Percentiles rank a stretch among this genome's conserved stretches.
phyloP scores from a whole-genome alignment of 768 basidiomycete genomes.

The Fibroporia radiculosa region DNA sequence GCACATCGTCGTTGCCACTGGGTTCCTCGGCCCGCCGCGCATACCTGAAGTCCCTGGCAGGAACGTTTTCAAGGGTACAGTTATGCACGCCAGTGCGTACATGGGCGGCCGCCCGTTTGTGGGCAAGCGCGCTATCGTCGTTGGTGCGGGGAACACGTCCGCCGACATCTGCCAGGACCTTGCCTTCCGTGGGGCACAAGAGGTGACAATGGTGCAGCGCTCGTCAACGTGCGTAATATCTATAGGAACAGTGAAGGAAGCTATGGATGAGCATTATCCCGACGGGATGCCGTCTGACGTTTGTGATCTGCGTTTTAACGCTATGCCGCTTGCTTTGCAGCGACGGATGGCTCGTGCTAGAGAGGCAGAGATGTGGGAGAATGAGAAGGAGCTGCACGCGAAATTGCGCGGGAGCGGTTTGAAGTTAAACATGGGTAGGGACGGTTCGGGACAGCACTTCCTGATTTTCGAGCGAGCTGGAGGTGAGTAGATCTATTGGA shows the following conservation, averaged over 20 bases:
- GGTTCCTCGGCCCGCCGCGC: slow-evolving; percentile 27
- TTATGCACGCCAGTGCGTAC: slow-evolving; percentile 27
- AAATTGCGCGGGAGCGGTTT: slow-evolving; percentile 30
- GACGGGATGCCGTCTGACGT: slow-evolving; percentile 18
- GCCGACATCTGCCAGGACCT: slow-evolving; percentile 36
- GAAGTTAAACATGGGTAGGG: slow-evolving; percentile 27
- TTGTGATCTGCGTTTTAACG: slow-evolving; percentile 15
- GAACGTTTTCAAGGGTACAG: slow-evolving; percentile 24
- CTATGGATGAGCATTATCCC: slow-evolving; percentile 7
- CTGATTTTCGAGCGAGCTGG: slow-evolving; percentile 24
- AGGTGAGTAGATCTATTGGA: slow-evolving; percentile 19
- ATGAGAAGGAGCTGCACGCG: slow-evolving; percentile 28
- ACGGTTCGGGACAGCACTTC: slow-evolving; percentile 25
- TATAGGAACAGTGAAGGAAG: neutral
- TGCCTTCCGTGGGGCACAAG: slow-evolving; percentile 22
- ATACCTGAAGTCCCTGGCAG: slow-evolving; percentile 22
- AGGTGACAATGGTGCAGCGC: slow-evolving; percentile 37
- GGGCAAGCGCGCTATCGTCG: slow-evolving; percentile 31
- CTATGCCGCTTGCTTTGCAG: slow-evolving; percentile 20
- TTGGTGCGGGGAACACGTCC: slow-evolving; percentile 34
- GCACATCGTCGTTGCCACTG: slow-evolving; percentile 34
- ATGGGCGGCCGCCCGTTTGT: slow-evolving; percentile 20
- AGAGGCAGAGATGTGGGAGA: slow-evolving; percentile 18
- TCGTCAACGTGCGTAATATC: slow-evolving; percentile 29
- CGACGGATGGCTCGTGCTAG: slow-evolving; percentile 13